Evolutionary conservation across 2,329 filamentous ascomycete genomes (phyloP).

Genomic region (Claviceps cyperi): DNA sequence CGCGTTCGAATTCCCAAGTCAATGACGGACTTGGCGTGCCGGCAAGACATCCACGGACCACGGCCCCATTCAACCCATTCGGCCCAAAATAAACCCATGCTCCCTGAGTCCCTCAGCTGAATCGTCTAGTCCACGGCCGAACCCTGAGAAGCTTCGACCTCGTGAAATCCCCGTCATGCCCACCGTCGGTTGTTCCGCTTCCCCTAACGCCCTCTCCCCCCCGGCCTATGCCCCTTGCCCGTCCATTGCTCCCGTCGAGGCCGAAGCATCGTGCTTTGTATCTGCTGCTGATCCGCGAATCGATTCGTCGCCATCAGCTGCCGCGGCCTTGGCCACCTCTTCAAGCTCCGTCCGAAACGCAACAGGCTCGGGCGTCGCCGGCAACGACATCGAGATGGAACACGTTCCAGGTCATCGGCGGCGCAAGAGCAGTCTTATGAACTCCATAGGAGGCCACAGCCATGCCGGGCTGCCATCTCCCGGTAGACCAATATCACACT

Average conservation of each 20-base stretch:
- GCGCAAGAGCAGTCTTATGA: constrained; percentile 40
- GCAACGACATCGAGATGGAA: constrained; percentile 41
- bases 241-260: neutral
- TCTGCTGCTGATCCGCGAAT: neutral
- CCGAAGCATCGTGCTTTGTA: neutral
- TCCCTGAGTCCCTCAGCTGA: neutral
- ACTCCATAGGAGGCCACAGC: constrained; percentile 15
- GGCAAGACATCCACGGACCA: neutral
- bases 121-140: neutral
- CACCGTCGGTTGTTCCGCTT: constrained; percentile 1
- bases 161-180: constrained; percentile 7
- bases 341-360: constrained; percentile 8
- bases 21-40: constrained; percentile 1
- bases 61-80: neutral
- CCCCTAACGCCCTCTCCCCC: neutral
- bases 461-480: constrained; percentile 12
- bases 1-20: neutral
- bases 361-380: constrained; percentile 5
- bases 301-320: constrained; percentile 1
- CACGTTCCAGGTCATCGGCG: constrained; percentile 38
- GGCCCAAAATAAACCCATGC: neutral
- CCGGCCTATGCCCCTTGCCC: neutral
- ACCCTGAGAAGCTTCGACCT: constrained; percentile 3
- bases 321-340: constrained; percentile 6
- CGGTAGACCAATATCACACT: constrained; percentile 5